Evolutionary conservation across 2,329 filamentous ascomycete genomes (phyloP), one percentile per base, ranked within the genome.

Genomic region (Colletotrichum abscissum): DNA sequence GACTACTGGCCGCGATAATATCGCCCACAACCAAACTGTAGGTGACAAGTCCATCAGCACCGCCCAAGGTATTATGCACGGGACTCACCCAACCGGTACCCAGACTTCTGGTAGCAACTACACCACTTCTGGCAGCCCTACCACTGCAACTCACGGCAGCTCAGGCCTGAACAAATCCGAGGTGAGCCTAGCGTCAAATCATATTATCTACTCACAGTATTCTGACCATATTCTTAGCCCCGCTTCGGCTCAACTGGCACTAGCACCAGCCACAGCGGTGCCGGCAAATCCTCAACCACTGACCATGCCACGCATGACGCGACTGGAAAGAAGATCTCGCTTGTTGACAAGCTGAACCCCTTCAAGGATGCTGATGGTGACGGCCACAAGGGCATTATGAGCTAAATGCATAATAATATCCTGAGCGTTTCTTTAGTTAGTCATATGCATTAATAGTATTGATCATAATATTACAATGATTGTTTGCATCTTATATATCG

Each of bases 291-390:
- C 24, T 49, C 42, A 1, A 49, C 42, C 3, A 49, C 42, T 1
- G 42, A 49, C 6, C 42, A 59, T 1, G 14, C 16, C 0, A 63
- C 26, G 1, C 33, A 57, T 1, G 69, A 74, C 16, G 6, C 72
- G 1, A 52, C 49, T 3, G 72, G 69, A 19, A 74, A 72, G 52
- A 76, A 77, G 67, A 22, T 65, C 1, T 77, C 76, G 0, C 16
- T 78, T 7, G 69, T 72, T n/a, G 77, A 78, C 42, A 76, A 75
- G 68, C 2, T 78, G 14, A 77, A 78, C 70, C 77, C 77, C 0
- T 75, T 76, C 63, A 76, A 76, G 70, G 76, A 78, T 24, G 71
- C 77, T 1, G 77, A 78, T 66, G 74, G 76, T 1, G 77, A 78
- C 26, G 77, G 77, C 0, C 76, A 78, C 72, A 77, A 74, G 65